Evolutionary conservation across 768 basidiomycete species (phyloP), one percentile per base, ranked within the genome.

Genomic region (Psilocybe cubensis): DNA sequence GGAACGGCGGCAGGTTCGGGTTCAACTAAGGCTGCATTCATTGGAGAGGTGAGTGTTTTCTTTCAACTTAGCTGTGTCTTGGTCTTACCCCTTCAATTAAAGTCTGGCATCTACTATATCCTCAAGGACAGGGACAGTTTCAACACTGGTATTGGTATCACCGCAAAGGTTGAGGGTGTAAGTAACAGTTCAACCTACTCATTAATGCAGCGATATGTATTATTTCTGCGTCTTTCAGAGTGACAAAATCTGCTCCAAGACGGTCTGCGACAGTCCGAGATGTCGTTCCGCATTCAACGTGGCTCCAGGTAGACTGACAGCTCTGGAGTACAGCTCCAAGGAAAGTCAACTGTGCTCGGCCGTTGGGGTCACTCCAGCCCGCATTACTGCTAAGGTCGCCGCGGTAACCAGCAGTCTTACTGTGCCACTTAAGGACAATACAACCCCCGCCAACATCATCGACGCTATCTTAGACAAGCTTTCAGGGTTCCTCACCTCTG

Each of bases 81-180:
- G 31, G 4, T 38, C 4, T 11, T 40, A n/a, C 54, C 14, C 12
- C 1, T 51, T 11, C 28, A n/a, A 54, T 7, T 11, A 1, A 50
- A 70, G 68, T 47, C 58, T 9, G 62, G 60, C 14, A 70, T 68
- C 54, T 74, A 72, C 52, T 74, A 73, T 50, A 65, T 73, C 20
- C 64, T 70, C 28, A 60, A 64, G 42, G 72, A 74, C 47, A 60
- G 60, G 8, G 50, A 31, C 12, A 27, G 63, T 50, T 61, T 71
- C 59, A 74, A 72, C 49, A 65, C 61, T 14, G 70, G 66, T 8
- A 53, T 72, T 31, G 63, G 41, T 18, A 66, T 72, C 29, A 49
- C 54, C 4, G 68, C 70, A 1, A 61, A 59, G 18, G 40, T 47
- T 10, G 46, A 58, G 12, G 64, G 63, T 23, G 58, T 60, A 61